A percentile compares a stretch with the other conserved stretches of the same genome.
Conservation (phyloP, 1,139 yeast species). For the Taphrina flavorubra region DNA sequence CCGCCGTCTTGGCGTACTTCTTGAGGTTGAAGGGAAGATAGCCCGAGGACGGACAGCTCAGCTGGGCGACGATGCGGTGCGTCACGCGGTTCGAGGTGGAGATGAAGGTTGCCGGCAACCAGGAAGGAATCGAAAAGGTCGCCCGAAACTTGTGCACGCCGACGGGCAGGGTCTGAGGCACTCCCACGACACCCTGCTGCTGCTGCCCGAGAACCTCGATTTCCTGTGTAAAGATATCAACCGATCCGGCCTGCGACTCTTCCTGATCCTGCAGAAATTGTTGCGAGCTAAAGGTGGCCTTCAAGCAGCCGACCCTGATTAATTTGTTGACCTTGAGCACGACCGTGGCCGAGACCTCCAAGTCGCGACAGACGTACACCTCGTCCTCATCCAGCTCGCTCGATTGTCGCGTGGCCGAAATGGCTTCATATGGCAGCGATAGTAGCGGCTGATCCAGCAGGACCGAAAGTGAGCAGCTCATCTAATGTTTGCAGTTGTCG, state of each 20-base stretch:
- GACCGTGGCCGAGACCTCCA: conserved; percentile 13
- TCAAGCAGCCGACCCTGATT: conserved; percentile 10
- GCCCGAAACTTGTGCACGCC: conserved; percentile 29
- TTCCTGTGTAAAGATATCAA: conserved; percentile 17
- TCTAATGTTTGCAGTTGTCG: background rate
- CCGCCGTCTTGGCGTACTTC: background rate
- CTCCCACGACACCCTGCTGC: background rate
- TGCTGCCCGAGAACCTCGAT: background rate
- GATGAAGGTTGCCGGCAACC: conserved; percentile 29
- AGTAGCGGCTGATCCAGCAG: conserved; percentile 25
- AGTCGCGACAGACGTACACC: background rate
- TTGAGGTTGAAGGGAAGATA: conserved; percentile 16
- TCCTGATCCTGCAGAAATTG: conserved; percentile 29
- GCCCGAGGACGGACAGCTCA: conserved; percentile 1
- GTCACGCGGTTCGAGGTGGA: conserved; percentile 18
- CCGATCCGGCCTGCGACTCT: conserved; percentile 19
- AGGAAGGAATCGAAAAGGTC: conserved; percentile 26
- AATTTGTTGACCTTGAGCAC: conserved; percentile 12
- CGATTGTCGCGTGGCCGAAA: background rate
- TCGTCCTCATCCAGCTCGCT: conserved; percentile 9
- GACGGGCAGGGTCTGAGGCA: background rate
- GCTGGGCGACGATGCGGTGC: conserved; percentile 25
- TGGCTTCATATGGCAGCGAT: conserved; percentile 14
- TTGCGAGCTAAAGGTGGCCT: conserved; percentile 10
- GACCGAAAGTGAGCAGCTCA: conserved; percentile 18